Evolutionary conservation across 1,284 basidiomycete genomes (phyloP).

Genomic region (Dichomitus squalens): DNA sequence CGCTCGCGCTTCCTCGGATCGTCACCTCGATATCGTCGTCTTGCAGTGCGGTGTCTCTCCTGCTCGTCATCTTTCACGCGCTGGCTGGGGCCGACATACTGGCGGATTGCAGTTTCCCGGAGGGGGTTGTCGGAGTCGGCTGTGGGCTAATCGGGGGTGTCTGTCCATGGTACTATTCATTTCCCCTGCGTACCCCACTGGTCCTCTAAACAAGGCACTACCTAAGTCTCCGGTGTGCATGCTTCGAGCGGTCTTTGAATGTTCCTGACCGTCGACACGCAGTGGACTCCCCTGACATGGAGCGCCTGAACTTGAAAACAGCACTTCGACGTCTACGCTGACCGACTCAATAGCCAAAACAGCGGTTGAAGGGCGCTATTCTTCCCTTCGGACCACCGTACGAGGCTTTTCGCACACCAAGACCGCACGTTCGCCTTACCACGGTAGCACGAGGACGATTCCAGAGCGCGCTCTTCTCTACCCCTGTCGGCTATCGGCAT

Average conservation of each 20-base stretch:
- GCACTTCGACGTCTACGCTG: not conserved
- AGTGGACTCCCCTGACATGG: not conserved
- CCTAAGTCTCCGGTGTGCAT: conserved; percentile 1
- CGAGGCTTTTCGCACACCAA: not conserved
- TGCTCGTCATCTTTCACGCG: not conserved
- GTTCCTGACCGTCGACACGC: not conserved
- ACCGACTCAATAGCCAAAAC: not conserved
- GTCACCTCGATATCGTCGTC: not conserved
- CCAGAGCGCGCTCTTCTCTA: not conserved
- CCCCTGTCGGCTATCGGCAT: conserved; percentile 11
- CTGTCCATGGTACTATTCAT: conserved; percentile 4
- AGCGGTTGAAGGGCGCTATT: not conserved
- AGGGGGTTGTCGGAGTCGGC: not conserved
- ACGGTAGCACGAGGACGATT: not conserved
- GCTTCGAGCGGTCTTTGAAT: not conserved
- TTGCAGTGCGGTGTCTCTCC: not conserved
- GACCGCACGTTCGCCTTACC: conserved; percentile 2
- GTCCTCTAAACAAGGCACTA: not conserved
- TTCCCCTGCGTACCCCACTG: not conserved
- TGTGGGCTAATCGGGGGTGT: not conserved
- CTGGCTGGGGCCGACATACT: not conserved
- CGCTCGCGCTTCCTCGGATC: not conserved
- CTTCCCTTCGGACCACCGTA: not conserved
- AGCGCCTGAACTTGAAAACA: conserved; percentile 3
- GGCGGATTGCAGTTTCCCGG: not conserved